Percentiles rank a stretch among this genome's conserved stretches.
These are phyloP conservation scores for Nothopassalora personata DNA, from an alignment of 2,329 filamentous ascomycete species.

Conservation along the genomic window DNA sequence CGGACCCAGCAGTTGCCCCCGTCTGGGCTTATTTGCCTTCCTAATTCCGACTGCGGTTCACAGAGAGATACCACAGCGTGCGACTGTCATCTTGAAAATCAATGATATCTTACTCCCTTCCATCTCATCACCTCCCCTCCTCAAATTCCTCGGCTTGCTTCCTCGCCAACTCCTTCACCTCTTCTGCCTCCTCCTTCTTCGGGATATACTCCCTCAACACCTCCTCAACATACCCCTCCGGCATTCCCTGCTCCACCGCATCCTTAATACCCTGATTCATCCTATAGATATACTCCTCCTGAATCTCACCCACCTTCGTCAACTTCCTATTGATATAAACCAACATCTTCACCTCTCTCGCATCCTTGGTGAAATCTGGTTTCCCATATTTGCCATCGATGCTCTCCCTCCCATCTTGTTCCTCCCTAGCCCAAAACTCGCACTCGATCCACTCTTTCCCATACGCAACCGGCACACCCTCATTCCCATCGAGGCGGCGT, in stretches of 20 bases:
- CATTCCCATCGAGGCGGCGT: constrained; percentile 48
- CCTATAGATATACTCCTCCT: constrained; percentile 55
- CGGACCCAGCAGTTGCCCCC: too few species aligned
- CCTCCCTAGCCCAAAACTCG: constrained; percentile 37
- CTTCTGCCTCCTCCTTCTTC: constrained; percentile 21
- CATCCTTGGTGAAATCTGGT: constrained; percentile 24
- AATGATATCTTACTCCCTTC: not conserved
- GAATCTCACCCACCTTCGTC: constrained; percentile 38
- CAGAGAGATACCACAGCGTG: not conserved
- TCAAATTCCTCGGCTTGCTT: constrained; percentile 34
- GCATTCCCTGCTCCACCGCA: constrained; percentile 51
- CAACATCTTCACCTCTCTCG: constrained; percentile 39
- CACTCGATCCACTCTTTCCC: constrained; percentile 48
- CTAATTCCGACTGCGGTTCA: too few species aligned
- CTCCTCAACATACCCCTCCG: constrained; percentile 49
- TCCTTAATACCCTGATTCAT: constrained; percentile 62
- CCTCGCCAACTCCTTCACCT: constrained; percentile 30
- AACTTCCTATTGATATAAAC: constrained; percentile 55
- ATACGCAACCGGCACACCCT: constrained; percentile 60
- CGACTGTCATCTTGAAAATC: not conserved
- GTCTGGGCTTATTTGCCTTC: too few species aligned
- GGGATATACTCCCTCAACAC: constrained; percentile 52
- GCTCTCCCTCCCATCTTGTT: not conserved
- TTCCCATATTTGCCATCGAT: constrained; percentile 2
- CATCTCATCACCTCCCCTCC: constrained; percentile 14